Evolutionary conservation across 345 rosid genomes (phyloP), one percentile per base, ranked within the genome.

Genomic region (Firmiana major): DNA sequence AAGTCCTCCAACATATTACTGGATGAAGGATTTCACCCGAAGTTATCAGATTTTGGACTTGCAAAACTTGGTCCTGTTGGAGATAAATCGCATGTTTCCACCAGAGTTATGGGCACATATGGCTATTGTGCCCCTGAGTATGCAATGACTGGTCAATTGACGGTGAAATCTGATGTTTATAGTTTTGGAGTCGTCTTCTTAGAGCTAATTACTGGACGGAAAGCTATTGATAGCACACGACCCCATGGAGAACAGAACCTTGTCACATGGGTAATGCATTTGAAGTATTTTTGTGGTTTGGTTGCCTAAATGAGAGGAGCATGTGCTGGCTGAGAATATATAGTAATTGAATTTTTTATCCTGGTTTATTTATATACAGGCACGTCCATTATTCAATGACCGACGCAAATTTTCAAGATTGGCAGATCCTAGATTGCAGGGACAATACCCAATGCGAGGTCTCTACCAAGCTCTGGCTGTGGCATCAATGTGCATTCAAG

Each of bases 121-220:
- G 99, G 99, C 54, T 93, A 96, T 71, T 96, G 99, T 87, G 99
- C 99, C 80, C 99, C 98, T 0, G 98, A 96, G 83, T 96, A 96
- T 62, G 98, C 99, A 80, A 96, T 96, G 99, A 96, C 99, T 1
- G 99, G 99, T 49, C 99, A 96, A 63, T 84, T 96, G 75, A 96
- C 99, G 0, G 97, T 93, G 36, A 96, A 96, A 80, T 96, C 98
- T 67, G 98, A 96, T 55, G 98, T 93, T 12, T 96, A 96, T 73
- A 93, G 99, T 81, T 96, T 96, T 34, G 99, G 98, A 36, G 99
- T 96, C 5, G 97, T 93, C 49, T 91, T 96, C 78, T 83, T 96
- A 22, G 99, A 96, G 86, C 89, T 96, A 69, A 96, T 96, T 73
- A 96, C 99, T 12, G 98, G 99, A 65, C 93, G 99, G 3, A 91